Evolutionary conservation across 1,284 basidiomycete species (phyloP).

Genomic region (Irpex sp.): DNA sequence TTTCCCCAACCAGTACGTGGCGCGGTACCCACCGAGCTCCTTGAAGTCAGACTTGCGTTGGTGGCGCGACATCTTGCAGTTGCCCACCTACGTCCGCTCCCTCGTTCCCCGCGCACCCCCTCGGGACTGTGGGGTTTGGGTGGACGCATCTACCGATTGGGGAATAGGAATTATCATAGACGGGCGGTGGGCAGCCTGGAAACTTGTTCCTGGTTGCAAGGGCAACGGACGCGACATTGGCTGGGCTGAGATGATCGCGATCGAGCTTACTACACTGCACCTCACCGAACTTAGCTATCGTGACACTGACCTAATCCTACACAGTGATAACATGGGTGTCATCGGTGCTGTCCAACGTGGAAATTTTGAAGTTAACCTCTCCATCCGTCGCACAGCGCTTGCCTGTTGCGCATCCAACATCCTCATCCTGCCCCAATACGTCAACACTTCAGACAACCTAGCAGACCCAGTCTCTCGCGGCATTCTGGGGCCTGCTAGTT

Average conservation of each 20-base stretch:
- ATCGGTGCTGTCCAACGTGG: constrained; percentile 33
- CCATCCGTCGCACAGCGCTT: constrained; percentile 4
- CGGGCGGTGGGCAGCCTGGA: constrained; percentile 29
- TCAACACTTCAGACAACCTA: background rate
- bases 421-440: constrained; percentile 7
- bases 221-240: constrained; percentile 27
- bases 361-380: constrained; percentile 31
- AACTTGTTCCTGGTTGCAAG: constrained; percentile 24
- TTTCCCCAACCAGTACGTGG: constrained; percentile 13
- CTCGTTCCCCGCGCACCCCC: constrained; percentile 14
- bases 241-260: constrained; percentile 38
- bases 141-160: constrained; percentile 34
- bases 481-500: background rate
- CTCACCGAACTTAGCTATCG: background rate
- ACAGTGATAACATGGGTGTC: constrained; percentile 37
- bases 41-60: constrained; percentile 27
- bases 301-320: constrained; percentile 21
- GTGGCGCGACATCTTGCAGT: constrained; percentile 23
- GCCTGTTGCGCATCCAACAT: constrained; percentile 24
- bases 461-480: background rate
- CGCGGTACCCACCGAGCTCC: constrained; percentile 18
- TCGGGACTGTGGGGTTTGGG: constrained; percentile 23
- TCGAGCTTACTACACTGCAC: constrained; percentile 26
- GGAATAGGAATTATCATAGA: constrained; percentile 34
- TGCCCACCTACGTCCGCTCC: constrained; percentile 4